Percentiles rank a stretch among this genome's conserved stretches.
Evolutionary conservation across 768 basidiomycete genomes (phyloP).

Genomic region (Psilocybe cubensis): DNA sequence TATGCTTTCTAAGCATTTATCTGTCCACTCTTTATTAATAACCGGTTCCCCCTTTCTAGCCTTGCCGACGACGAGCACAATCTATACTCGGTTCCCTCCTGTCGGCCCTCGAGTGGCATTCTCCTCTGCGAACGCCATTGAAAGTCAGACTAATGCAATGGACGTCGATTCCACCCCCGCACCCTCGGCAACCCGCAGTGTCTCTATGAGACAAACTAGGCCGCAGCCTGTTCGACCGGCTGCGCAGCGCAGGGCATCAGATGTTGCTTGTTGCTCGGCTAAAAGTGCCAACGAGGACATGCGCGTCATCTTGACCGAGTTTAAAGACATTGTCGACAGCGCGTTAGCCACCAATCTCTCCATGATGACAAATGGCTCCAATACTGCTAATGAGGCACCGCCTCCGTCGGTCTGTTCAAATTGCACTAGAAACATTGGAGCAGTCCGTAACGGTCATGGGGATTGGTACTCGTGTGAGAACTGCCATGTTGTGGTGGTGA

Average conservation of each 20-base stretch:
- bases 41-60: not conserved
- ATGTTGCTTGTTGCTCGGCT: conserved; percentile 43
- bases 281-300: conserved; percentile 57
- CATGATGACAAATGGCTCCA: not conserved
- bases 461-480: conserved; percentile 39
- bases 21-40: not conserved
- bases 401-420: conserved; percentile 34
- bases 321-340: conserved; percentile 56
- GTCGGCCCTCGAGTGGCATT: not conserved
- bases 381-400: conserved; percentile 7
- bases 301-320: conserved; percentile 46
- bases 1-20: not conserved
- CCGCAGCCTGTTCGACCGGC: conserved; percentile 10
- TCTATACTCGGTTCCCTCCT: not conserved
- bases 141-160: conserved; percentile 9
- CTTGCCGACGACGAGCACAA: not conserved
- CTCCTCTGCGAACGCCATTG: not conserved
- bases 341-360: conserved; percentile 30
- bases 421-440: conserved; percentile 31
- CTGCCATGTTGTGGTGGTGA: conserved; percentile 40
- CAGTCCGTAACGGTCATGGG: conserved; percentile 19
- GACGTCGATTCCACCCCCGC: conserved; percentile 11
- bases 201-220: not conserved
- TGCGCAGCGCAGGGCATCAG: conserved; percentile 19
- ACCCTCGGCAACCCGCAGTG: not conserved